phyloP scores from a whole-genome alignment of 1,284 basidiomycete genomes.

The Ustilago bromivora region DNA sequence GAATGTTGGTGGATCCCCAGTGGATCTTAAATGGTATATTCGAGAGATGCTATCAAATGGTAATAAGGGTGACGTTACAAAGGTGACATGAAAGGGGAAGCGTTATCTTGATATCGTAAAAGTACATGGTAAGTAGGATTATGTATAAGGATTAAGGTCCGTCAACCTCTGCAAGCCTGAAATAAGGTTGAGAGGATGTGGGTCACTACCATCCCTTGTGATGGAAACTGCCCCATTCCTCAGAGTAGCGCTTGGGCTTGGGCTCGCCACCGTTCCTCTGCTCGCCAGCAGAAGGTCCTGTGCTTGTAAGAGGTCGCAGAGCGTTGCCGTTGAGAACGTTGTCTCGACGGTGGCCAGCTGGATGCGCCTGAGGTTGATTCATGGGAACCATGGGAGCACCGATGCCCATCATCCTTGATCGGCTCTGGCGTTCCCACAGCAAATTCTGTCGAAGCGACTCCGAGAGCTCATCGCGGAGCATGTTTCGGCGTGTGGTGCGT shows the following conservation, averaged over 20 bases:
- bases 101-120: constrained; percentile 27
- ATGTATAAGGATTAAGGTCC: not conserved
- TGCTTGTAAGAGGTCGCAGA: constrained; percentile 58
- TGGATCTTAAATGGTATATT: constrained; percentile 34
- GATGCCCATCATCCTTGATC: constrained; percentile 66
- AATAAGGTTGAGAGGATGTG: not conserved
- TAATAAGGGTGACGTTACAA: constrained; percentile 9
- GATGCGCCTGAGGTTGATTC: constrained; percentile 22
- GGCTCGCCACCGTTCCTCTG: constrained; percentile 22
- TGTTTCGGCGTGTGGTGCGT: constrained; percentile 82
- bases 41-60: constrained; percentile 9
- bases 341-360: constrained; percentile 26
- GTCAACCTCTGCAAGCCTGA: not conserved
- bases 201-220: constrained; percentile 62
- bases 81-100: constrained; percentile 15
- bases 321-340: constrained; percentile 56
- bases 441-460: constrained; percentile 85
- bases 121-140: constrained; percentile 24
- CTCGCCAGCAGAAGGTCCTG: constrained; percentile 22
- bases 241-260: constrained; percentile 47
- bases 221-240: constrained; percentile 64
- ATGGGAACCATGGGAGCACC: constrained; percentile 41
- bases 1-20: constrained; percentile 8
- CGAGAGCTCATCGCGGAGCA: constrained; percentile 85
- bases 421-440: constrained; percentile 79